Conservation (phyloP, 2,329 filamentous ascomycete genomes). For the Hypoxylon sp. region DNA sequence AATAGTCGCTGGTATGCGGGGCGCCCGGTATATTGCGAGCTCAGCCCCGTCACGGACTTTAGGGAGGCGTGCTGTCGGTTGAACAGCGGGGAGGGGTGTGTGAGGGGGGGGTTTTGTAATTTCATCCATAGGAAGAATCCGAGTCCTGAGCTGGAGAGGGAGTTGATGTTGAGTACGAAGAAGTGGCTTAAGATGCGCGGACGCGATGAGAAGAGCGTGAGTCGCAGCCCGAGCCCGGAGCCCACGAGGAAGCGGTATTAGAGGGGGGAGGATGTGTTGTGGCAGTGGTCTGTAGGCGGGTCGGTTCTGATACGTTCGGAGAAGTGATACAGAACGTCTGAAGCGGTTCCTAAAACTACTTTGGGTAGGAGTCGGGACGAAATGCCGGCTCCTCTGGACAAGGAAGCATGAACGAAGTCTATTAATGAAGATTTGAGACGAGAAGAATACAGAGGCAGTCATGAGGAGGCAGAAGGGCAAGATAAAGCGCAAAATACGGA, state of each 20-base stretch:
- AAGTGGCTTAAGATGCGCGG: conserved; percentile 94
- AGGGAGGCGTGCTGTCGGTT: conserved; percentile 96
- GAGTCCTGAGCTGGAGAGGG: conserved; percentile 86
- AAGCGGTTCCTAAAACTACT: background rate
- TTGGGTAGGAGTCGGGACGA: background rate
- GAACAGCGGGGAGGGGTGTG: conserved; percentile 95
- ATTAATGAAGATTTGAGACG: background rate
- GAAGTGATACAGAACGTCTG: background rate
- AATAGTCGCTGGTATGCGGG: conserved; percentile 98
- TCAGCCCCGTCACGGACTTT: conserved; percentile 97
- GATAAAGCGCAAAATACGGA: conserved; percentile 1
- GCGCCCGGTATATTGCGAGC: conserved; percentile 96
- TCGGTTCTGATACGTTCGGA: background rate
- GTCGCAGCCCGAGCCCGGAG: conserved; percentile 87
- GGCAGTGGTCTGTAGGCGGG: background rate
- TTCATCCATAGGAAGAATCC: conserved; percentile 99
- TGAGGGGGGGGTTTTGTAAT: conserved; percentile 97
- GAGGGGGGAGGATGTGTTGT: conserved; percentile 11
- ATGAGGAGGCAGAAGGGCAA: background rate
- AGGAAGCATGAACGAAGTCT: background rate
- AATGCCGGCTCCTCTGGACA: background rate
- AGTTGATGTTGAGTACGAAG: conserved; percentile 90
- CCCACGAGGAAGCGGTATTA: conserved; percentile 81
- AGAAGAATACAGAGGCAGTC: background rate
- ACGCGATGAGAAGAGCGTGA: conserved; percentile 85